Conservation (phyloP, 2,329 filamentous ascomycete genomes). For the Lecanoromycetidae sp. region DNA sequence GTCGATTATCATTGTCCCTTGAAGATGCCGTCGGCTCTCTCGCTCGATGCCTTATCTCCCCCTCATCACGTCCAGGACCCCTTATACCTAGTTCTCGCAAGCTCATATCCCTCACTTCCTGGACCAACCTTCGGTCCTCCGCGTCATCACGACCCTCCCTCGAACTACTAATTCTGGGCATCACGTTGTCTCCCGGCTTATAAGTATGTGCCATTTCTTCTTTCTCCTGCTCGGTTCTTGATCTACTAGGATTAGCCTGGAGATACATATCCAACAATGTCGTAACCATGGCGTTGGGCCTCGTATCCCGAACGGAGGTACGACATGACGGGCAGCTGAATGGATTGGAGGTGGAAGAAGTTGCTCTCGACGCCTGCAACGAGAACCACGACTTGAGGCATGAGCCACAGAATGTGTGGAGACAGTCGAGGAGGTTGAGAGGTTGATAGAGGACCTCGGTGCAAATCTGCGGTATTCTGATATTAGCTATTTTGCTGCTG, state of each 20-base stretch:
- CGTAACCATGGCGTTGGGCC: constrained; percentile 80
- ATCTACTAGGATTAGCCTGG: constrained; percentile 63
- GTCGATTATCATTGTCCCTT: constrained; percentile 22
- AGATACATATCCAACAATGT: constrained; percentile 84
- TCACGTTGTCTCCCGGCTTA: constrained; percentile 66
- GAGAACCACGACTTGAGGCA: constrained; percentile 94
- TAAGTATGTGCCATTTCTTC: constrained; percentile 64
- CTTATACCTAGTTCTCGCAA: constrained; percentile 52
- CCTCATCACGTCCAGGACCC: constrained; percentile 22
- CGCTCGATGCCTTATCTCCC: constrained; percentile 21
- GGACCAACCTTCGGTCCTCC: constrained; percentile 57
- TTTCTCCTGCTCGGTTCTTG: constrained; percentile 59
- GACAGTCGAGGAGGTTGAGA: constrained; percentile 79
- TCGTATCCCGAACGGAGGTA: constrained; percentile 70
- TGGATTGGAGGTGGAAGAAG: constrained; percentile 29
- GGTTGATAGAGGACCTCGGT: constrained; percentile 89
- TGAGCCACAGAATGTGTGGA: constrained; percentile 91
- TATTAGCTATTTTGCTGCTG: neutral
- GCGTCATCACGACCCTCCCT: constrained; percentile 46
- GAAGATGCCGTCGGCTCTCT: constrained; percentile 18
- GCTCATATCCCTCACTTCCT: constrained; percentile 62
- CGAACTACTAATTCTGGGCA: constrained; percentile 48
- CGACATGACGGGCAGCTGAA: constrained; percentile 93
- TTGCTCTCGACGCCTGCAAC: constrained; percentile 53
- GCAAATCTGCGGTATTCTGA: constrained; percentile 58